Conservation (phyloP, 2,329 filamentous ascomycete species). For the Chrysoporthe cubensis region DNA sequence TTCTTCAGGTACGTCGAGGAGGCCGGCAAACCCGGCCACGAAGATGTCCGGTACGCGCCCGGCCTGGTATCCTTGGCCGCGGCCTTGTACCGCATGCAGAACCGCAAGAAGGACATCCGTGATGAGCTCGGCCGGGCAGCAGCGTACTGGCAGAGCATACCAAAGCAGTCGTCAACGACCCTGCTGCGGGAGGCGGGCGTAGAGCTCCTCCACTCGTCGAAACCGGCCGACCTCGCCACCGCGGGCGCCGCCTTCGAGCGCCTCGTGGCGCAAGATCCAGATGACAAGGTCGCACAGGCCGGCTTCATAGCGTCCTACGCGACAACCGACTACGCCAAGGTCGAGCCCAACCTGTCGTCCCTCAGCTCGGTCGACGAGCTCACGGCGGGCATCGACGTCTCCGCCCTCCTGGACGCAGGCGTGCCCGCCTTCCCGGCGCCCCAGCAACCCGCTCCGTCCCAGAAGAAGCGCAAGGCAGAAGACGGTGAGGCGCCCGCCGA, state of each 20-base stretch:
- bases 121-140: conserved; percentile 78
- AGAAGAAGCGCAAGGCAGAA: conserved; percentile 53
- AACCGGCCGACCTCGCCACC: conserved; percentile 66
- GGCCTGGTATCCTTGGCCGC: conserved; percentile 82
- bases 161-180: conserved; percentile 37
- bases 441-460: conserved; percentile 40
- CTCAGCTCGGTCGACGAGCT: conserved; percentile 68
- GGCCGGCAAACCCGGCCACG: conserved; percentile 57
- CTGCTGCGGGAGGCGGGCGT: conserved; percentile 83
- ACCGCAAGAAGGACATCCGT: conserved; percentile 73
- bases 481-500: conserved; percentile 31
- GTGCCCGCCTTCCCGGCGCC: conserved; percentile 56
- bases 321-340: conserved; percentile 59
- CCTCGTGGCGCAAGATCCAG: conserved; percentile 67
- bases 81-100: conserved; percentile 76
- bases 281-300: conserved; percentile 72
- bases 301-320: conserved; percentile 87
- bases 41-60: conserved; percentile 78
- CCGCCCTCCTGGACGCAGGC: conserved; percentile 67
- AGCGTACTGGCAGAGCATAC: conserved; percentile 69
- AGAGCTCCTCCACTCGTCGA: conserved; percentile 76
- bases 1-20: conserved; percentile 75
- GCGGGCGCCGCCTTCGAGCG: conserved; percentile 80
- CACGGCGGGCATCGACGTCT: conserved; percentile 62
- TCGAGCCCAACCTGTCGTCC: conserved; percentile 56